phyloP scores from a whole-genome alignment of 345 rosid genomes.

The Syzygium aromaticum region DNA sequence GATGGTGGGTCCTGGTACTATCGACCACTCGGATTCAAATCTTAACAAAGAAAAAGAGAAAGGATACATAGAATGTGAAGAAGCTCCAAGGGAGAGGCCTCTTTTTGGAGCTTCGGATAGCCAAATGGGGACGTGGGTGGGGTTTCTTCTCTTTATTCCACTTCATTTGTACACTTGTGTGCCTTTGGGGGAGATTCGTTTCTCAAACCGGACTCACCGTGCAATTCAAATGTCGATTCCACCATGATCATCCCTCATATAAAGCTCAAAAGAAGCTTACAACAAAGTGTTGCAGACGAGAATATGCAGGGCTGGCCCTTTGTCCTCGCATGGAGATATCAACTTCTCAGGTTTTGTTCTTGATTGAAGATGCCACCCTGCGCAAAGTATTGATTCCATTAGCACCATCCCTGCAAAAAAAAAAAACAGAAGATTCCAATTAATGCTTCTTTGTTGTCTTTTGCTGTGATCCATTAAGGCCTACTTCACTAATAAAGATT shows the following conservation, averaged over 20 bases:
- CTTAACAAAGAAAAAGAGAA: background rate
- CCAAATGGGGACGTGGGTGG: background rate
- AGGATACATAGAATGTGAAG: background rate
- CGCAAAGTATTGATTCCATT: background rate
- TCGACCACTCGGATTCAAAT: background rate
- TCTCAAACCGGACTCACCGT: background rate
- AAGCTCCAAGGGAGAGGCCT: background rate
- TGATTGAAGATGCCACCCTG: background rate
- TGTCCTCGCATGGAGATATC: background rate
- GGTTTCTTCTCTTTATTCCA: conserved; percentile 1
- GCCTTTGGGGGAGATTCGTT: background rate
- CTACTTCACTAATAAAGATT: background rate
- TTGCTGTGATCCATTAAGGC: background rate
- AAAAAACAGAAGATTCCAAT: background rate
- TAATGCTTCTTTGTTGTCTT: background rate
- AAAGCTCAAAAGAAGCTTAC: background rate
- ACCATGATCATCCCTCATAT: background rate
- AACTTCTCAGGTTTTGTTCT: background rate
- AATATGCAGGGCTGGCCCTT: background rate
- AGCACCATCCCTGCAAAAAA: background rate
- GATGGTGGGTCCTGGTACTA: background rate
- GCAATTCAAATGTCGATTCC: background rate
- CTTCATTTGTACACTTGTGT: background rate
- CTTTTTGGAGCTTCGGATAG: background rate
- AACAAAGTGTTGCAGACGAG: background rate